Conservation (phyloP, 805 yeast species). For the Ogataea haglerorum region DNA sequence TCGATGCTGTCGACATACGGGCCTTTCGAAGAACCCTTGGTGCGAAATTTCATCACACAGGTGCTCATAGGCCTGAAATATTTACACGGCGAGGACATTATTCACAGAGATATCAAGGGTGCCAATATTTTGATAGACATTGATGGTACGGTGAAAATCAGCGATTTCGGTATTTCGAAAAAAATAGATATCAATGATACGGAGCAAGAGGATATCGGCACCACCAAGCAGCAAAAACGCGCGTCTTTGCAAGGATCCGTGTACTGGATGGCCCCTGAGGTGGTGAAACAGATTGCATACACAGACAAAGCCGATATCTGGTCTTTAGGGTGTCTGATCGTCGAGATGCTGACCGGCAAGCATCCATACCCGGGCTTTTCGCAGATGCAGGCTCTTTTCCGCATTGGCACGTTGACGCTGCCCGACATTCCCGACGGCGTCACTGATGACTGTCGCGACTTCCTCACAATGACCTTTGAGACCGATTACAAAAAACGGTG, state of each 20-base stretch:
- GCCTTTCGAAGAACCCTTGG: slow-evolving; percentile 59
- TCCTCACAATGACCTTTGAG: slow-evolving; percentile 66
- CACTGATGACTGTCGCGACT: slow-evolving; percentile 63
- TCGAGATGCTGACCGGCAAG: slow-evolving; percentile 93
- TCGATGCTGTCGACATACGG: slow-evolving; percentile 57
- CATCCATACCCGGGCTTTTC: slow-evolving; percentile 95
- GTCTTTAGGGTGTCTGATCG: slow-evolving; percentile 92
- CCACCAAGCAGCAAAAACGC: slow-evolving; percentile 51
- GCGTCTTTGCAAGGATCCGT: slow-evolving; percentile 92
- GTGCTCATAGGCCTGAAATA: slow-evolving; percentile 53
- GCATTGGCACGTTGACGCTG: slow-evolving; percentile 79
- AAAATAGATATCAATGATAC: slow-evolving; percentile 36
- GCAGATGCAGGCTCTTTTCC: slow-evolving; percentile 96
- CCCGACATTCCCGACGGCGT: slow-evolving; percentile 80
- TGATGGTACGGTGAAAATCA: slow-evolving; percentile 58
- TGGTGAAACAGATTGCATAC: slow-evolving; percentile 87
- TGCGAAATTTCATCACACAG: slow-evolving; percentile 52
- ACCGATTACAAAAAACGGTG: slow-evolving; percentile 73
- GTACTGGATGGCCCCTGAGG: slow-evolving; percentile 99
- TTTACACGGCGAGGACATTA: slow-evolving; percentile 53
- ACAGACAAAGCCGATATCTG: slow-evolving; percentile 94
- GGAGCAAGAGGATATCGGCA: slow-evolving; percentile 30
- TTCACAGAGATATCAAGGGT: slow-evolving; percentile 64
- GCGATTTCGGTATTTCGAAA: slow-evolving; percentile 66
- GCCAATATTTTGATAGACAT: slow-evolving; percentile 60